These are phyloP conservation scores for Fusarium miscanthi DNA, from an alignment of 2,329 filamentous ascomycete genomes.

Conservation along the genomic window DNA sequence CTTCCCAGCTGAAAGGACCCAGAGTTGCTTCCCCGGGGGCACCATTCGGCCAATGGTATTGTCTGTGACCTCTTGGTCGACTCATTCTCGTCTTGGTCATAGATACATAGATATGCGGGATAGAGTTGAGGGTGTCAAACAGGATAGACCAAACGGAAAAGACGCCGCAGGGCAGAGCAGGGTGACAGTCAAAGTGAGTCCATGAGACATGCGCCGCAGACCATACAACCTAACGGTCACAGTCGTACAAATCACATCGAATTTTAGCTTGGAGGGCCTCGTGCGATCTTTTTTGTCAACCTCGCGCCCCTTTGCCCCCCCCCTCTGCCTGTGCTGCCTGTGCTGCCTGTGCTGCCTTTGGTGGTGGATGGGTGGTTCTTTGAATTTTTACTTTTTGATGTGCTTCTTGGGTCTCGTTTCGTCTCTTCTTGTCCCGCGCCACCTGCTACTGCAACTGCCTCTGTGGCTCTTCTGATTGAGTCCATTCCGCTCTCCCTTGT, in stretches of 20 bases:
- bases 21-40: conserved; percentile 26
- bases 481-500: conserved; percentile 29
- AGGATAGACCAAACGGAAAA: conserved; percentile 33
- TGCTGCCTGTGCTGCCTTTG: neutral
- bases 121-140: conserved; percentile 19
- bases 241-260: conserved; percentile 1
- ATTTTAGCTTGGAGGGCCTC: conserved; percentile 28
- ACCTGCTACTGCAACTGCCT: conserved; percentile 28
- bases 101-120: neutral
- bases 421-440: conserved; percentile 28
- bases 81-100: conserved; percentile 11
- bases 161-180: conserved; percentile 15
- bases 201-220: conserved; percentile 11
- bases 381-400: conserved; percentile 25
- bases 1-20: conserved; percentile 35
- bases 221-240: neutral
- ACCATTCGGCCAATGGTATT: conserved; percentile 26
- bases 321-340: neutral
- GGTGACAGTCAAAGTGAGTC: neutral
- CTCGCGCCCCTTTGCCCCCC: neutral
- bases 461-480: conserved; percentile 12
- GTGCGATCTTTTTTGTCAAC: conserved; percentile 28
- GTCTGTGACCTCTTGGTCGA: conserved; percentile 13
- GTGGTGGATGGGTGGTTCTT: neutral
- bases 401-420: conserved; percentile 27